Conservation (phyloP, 225 moss, liverwort and hornwort species). For the Ulota crispa region DNA sequence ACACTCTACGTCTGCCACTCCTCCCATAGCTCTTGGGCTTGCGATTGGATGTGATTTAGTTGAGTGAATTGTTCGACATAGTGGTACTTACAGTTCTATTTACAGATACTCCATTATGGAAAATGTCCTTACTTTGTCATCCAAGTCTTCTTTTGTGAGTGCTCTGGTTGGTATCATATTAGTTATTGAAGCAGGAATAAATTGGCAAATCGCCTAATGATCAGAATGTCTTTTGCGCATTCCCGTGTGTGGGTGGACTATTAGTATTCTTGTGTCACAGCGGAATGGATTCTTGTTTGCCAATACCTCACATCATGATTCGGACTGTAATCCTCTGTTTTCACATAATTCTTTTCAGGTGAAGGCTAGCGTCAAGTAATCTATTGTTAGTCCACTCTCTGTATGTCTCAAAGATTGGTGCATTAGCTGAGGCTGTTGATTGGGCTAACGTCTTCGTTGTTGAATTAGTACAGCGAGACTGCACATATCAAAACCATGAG, state of each 20-base stretch:
- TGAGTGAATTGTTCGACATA: background rate
- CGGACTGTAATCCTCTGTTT: background rate
- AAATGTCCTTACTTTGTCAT: background rate
- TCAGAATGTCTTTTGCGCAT: background rate
- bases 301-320: background rate
- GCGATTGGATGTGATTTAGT: constrained; percentile 6
- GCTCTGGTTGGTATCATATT: constrained; percentile 17
- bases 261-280: background rate
- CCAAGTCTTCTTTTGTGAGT: background rate
- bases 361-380: background rate
- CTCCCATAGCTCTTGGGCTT: constrained; percentile 11
- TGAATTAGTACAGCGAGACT: background rate
- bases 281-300: background rate
- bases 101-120: constrained; percentile 12
- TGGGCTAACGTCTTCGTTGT: background rate
- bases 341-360: background rate
- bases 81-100: background rate
- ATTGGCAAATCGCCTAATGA: background rate
- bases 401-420: background rate
- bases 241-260: background rate
- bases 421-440: constrained; percentile 1
- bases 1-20: background rate
- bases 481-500: background rate
- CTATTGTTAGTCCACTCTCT: background rate
- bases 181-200: constrained; percentile 13